These are phyloP conservation scores for Anisodus tanguticus DNA, from an alignment of 257 asterid genomes.

Conservation along the genomic window DNA sequence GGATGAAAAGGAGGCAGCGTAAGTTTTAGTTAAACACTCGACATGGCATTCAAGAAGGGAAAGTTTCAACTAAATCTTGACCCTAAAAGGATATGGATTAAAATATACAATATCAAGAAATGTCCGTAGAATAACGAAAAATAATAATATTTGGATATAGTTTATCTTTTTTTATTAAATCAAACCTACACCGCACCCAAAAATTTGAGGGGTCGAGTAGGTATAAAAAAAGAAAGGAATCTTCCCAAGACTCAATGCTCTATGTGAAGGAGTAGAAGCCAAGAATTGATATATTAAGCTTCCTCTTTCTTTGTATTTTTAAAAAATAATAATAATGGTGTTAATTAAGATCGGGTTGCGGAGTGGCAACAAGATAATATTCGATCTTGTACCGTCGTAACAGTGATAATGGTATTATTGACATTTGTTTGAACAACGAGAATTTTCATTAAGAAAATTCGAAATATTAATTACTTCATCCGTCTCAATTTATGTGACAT, in stretches of 20 bases:
- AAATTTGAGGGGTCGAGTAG: neutral
- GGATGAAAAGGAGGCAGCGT: neutral
- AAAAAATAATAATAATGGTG: too few relatives aligned
- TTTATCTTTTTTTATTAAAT: conserved; percentile 1
- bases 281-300: neutral
- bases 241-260: neutral
- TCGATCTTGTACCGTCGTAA: too few relatives aligned
- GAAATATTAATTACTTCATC: too few relatives aligned
- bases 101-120: neutral
- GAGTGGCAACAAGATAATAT: too few relatives aligned
- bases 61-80: conserved; percentile 10
- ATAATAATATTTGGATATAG: neutral
- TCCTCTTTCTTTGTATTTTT: too few relatives aligned
- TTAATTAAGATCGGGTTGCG: too few relatives aligned
- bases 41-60: neutral
- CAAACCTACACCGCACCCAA: neutral
- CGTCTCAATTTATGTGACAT: too few relatives aligned
- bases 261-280: neutral
- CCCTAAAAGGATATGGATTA: conserved; percentile 5
- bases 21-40: neutral
- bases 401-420: too few relatives aligned
- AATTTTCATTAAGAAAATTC: too few relatives aligned
- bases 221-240: neutral
- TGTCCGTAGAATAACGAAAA: neutral
- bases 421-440: too few relatives aligned